Base-by-base conservation (phyloP, 257 asterid genomes). In the Solanum medicagineum region DNA sequence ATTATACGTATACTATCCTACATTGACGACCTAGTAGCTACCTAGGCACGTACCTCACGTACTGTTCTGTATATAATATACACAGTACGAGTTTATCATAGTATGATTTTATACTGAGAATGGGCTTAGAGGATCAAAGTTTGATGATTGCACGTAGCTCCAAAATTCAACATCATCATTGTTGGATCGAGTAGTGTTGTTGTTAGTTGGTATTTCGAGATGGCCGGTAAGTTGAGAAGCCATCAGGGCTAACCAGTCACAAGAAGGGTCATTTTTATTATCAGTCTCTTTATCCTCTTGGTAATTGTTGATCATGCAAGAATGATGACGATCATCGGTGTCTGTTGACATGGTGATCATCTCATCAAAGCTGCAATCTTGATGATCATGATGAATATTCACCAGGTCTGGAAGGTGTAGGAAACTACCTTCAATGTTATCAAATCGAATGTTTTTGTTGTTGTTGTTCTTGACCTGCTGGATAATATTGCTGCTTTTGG, bases 151-250 rank as follows among this genome's bases (percentile, higher is more conserved):
- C 4, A 87, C 90, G 10, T 92, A 92, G 90, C 85, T 87, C 98
- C 98, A 94, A 22, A 94, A 88, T 85, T 92, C 96, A 22, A 87
- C 81, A 57, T 90, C 94, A 14, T 88, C 86, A 66, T 83, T 74
- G 56, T 90, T 87, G 47, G 85, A 84, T 77, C 88, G 91, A 80
- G 45, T 36, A 14, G 87, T 69, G 54, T n/a, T 26, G 26, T 65
- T 60, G 62, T 16, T 54, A 32, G 19, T 22, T 66, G 77, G 19
- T 44, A 19, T 14, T 0, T 86, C 84, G 63, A 54, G 68, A 17
- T 93, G 97, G 1, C 96, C 97, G 84, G 93, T 92, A n/a, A 96
- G 97, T 88, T 96, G 99, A 5, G 98, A 92, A 3, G 98, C 98
- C 88, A 96, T 97, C 56, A 94, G 87, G 0, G 97, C 84, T 19